phyloP scores from a whole-genome alignment of 2,329 filamentous ascomycete genomes.

The Colletotrichum chrysophilum region DNA sequence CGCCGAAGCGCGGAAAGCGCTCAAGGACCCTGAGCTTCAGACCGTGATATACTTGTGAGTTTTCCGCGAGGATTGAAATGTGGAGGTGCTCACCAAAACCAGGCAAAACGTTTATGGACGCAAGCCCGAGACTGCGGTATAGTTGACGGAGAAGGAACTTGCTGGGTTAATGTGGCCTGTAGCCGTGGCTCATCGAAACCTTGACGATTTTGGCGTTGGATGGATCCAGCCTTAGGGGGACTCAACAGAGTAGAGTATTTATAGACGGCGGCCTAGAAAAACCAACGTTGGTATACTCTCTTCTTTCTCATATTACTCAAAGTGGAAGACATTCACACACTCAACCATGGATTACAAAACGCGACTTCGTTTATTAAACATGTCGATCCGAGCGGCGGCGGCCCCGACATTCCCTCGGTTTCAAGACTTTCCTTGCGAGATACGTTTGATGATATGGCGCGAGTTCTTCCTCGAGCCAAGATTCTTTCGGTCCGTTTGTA shows the following conservation, averaged over 20 bases:
- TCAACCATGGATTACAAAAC: background rate
- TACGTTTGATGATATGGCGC: background rate
- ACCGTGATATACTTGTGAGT: constrained; percentile 4
- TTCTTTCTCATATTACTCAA: background rate
- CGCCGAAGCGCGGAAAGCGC: constrained; percentile 22
- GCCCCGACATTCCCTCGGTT: background rate
- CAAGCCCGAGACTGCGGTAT: background rate
- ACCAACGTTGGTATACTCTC: accelerated
- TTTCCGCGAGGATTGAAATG: background rate
- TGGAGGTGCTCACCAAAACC: background rate
- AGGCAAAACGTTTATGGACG: constrained; percentile 9
- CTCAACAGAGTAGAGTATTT: background rate
- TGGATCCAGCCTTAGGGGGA: background rate
- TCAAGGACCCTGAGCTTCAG: background rate
- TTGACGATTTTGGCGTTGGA: background rate
- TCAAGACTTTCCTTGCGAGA: background rate
- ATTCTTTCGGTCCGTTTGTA: accelerated
- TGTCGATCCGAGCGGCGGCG: background rate
- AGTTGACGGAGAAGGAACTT: background rate
- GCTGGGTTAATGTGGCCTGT: background rate
- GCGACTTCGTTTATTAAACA: background rate
- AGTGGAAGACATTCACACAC: background rate
- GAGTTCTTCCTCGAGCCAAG: background rate
- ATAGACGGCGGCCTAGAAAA: background rate
- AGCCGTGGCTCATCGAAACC: accelerated